Evolutionary conservation across 1,284 basidiomycete species (phyloP).

Genomic region (Peniophora sp.): DNA sequence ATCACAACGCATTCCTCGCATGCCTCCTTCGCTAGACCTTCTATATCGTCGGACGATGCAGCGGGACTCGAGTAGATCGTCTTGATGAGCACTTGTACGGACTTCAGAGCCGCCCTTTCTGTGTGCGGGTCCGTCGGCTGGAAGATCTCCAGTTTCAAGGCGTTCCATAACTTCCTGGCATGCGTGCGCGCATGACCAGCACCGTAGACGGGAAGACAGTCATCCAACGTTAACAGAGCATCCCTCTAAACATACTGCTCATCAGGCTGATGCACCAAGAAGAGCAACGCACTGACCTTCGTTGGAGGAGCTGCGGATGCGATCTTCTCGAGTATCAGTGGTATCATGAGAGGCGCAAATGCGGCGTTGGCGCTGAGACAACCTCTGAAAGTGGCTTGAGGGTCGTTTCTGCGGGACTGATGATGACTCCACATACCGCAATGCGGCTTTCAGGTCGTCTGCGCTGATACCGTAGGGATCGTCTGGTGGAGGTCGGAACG

Average conservation of each 20-base stretch:
- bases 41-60: conserved; percentile 31
- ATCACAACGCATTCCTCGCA: conserved; percentile 76
- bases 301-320: conserved; percentile 74
- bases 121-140: conserved; percentile 78
- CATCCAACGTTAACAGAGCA: conserved; percentile 66
- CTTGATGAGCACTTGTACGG: conserved; percentile 63
- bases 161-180: conserved; percentile 78
- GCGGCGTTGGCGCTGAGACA: conserved; percentile 76
- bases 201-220: conserved; percentile 82
- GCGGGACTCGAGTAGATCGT: conserved; percentile 53
- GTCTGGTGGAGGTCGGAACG: conserved; percentile 90
- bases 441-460: conserved; percentile 74
- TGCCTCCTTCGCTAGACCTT: conserved; percentile 63
- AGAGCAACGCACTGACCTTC: conserved; percentile 49
- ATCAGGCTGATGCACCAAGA: not conserved
- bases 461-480: conserved; percentile 92
- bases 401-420: not conserved
- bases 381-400: conserved; percentile 17
- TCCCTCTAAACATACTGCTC: conserved; percentile 54
- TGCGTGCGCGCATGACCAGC: conserved; percentile 48
- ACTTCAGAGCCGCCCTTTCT: conserved; percentile 64
- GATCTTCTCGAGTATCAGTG: conserved; percentile 91
- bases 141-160: conserved; percentile 88
- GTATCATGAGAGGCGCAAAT: conserved; percentile 82
- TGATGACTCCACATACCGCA: conserved; percentile 41